Percentiles rank a stretch among this genome's conserved stretches.
Evolutionary conservation across 2,329 filamentous ascomycete species (phyloP).

Genomic region (Dothistroma pini): DNA sequence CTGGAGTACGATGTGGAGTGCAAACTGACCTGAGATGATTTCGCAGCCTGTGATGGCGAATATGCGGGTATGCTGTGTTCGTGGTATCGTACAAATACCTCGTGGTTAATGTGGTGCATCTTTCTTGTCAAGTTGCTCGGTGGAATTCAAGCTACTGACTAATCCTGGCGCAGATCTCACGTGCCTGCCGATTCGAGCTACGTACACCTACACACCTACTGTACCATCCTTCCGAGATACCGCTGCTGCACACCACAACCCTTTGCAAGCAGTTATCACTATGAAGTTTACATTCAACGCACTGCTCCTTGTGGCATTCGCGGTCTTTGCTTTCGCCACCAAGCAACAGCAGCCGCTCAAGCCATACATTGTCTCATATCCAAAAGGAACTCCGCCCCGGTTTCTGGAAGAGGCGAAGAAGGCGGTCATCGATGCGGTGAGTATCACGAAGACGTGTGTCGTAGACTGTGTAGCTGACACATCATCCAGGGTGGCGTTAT

Average conservation of each 20-base stretch:
- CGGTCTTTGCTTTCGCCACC: slow-evolving; percentile 20
- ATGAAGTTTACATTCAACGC: slow-evolving; percentile 32
- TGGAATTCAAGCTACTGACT: too few species aligned
- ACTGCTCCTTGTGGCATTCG: slow-evolving; percentile 23
- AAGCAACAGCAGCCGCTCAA: slow-evolving; percentile 51
- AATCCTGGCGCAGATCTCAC: too few species aligned
- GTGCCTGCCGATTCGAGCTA: neutral
- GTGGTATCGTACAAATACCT: neutral
- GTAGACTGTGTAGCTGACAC: slow-evolving; percentile 14
- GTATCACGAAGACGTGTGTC: slow-evolving; percentile 20
- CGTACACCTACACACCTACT: neutral
- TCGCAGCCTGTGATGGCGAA: neutral
- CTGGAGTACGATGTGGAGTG: neutral
- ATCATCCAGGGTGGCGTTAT: slow-evolving; percentile 61
- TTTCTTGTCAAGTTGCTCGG: too few species aligned
- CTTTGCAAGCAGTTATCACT: slow-evolving; percentile 5
- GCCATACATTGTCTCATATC: slow-evolving; percentile 75
- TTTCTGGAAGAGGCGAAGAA: slow-evolving; percentile 69
- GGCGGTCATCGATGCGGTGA: slow-evolving; percentile 29
- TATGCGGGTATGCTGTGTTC: neutral
- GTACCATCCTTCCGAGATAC: neutral
- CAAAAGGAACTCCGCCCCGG: slow-evolving; percentile 62
- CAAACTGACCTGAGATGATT: neutral
- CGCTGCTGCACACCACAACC: neutral
- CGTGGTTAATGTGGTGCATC: neutral